These are phyloP conservation scores for Euphorbia corollata DNA, from an alignment of 441 rosid species.

Conservation along the genomic window DNA sequence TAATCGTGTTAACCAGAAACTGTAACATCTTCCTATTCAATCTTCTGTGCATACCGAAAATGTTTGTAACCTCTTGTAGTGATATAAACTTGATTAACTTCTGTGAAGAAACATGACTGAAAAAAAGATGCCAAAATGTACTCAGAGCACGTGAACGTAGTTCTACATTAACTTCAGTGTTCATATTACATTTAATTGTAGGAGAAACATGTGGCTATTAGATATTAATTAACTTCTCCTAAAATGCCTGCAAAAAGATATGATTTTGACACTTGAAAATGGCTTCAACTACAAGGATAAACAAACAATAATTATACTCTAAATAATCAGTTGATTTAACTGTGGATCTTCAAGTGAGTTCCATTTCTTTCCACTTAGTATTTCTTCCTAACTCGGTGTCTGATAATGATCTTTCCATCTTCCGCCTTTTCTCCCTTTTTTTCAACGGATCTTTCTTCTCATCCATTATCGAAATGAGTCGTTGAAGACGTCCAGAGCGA, in stretches of 20 bases:
- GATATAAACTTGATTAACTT: no score
- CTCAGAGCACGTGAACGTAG: background rate
- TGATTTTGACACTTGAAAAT: background rate
- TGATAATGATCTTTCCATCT: constrained; percentile 37
- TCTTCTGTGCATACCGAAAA: no score
- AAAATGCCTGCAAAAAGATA: background rate
- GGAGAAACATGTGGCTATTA: background rate
- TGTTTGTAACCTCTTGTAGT: no score
- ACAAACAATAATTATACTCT: background rate
- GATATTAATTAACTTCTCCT: background rate
- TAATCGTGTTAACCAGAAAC: no score
- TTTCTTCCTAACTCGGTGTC: constrained; percentile 31
- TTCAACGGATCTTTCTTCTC: constrained; percentile 47
- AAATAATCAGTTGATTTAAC: background rate
- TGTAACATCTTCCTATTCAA: no score
- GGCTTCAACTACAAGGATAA: background rate
- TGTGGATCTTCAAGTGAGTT: constrained; percentile 16
- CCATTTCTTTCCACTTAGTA: constrained; percentile 20
- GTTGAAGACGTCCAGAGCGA: constrained; percentile 40
- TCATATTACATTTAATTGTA: background rate
- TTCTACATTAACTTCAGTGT: background rate
- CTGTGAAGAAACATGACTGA: no score
- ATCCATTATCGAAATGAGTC: constrained; percentile 65
- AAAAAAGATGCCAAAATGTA: no score
- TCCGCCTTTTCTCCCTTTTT: constrained; percentile 42